Base-by-base conservation (phyloP, 2,329 filamentous ascomycete species). In the Cytospora mali region DNA sequence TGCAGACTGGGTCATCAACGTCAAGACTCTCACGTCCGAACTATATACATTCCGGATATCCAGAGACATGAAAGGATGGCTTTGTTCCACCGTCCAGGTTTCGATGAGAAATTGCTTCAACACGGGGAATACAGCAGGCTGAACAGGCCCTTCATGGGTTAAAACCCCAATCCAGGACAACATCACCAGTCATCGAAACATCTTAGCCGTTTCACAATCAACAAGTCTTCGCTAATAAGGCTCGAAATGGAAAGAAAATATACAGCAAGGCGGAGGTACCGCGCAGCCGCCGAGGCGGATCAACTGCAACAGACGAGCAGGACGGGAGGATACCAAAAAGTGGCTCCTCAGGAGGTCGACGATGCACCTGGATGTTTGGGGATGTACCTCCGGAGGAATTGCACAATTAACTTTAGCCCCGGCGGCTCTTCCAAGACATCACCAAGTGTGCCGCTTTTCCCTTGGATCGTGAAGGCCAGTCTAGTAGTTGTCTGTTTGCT, bases 361-460 rank as follows among this genome's bases (percentile, higher is more conserved):
- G 53, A 60, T 60, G 58, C 58, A 29, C 50, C 27, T 60, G 48
- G 53, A 53, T 60, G 53, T 51, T 60, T 18, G 52, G 25, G 50
- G 46, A 48, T 46, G 42, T 53, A 39, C 49, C 16, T 53, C 28
- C 25, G 14, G 21, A 13, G 49, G 51, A 33, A 27, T 35, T 42
- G 49, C 57, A 51, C 42, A 46, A 18, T 46, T 46, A 7, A 46
- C 18, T 23, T 46, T 46, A 23, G 42, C n/a, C n/a, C n/a, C 42
- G 7, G 11, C 42, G 42, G 42, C 21, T 23, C 42, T n/a, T 46
- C 13, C n/a, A 10, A 23, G 6, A 23, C 23, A n/a, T 13, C n/a
- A 21, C 7, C n/a, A 46, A 10, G 31, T 9, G 18, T 21, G 21
- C n/a, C 39, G 21, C n/a, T 21, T 46, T n/a, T 4, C n/a, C 11